A percentile compares a stretch with the other conserved stretches of the same genome.
Conservation (phyloP, 495 filamentous ascomycete genomes). For the Oleoguttula mirabilis region DNA sequence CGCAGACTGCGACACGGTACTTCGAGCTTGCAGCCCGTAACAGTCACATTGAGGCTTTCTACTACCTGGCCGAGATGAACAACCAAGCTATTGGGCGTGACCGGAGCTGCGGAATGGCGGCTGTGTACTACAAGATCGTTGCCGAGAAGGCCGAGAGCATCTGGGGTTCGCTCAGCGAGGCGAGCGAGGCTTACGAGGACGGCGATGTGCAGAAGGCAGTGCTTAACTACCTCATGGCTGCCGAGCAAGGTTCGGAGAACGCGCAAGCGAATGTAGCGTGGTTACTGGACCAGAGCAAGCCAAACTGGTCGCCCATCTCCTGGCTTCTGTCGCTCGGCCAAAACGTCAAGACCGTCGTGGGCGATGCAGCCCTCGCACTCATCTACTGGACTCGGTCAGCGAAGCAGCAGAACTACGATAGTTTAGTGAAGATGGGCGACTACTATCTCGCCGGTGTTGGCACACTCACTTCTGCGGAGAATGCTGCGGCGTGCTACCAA, state of each 20-base stretch:
- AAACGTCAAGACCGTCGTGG: constrained; percentile 11
- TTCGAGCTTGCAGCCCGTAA: constrained; percentile 88
- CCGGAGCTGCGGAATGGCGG: constrained; percentile 65
- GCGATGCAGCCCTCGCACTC: constrained; percentile 63
- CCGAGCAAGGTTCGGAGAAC: constrained; percentile 90
- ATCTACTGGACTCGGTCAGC: constrained; percentile 96
- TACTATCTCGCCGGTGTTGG: constrained; percentile 82
- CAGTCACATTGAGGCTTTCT: constrained; percentile 83
- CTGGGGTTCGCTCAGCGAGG: constrained; percentile 73
- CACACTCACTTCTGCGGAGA: constrained; percentile 48
- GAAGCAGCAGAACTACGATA: constrained; percentile 86
- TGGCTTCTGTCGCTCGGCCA: constrained; percentile 23
- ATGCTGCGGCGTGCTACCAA: constrained; percentile 85
- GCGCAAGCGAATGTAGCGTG: constrained; percentile 92
- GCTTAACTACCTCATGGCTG: constrained; percentile 77
- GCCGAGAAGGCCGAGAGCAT: constrained; percentile 78
- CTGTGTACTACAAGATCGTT: constrained; percentile 88
- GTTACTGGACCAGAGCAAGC: constrained; percentile 71
- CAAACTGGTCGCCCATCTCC: constrained; percentile 37
- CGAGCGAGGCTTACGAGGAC: constrained; percentile 69
- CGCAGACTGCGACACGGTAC: constrained; percentile 64
- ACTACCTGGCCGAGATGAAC: constrained; percentile 86
- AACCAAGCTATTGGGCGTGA: constrained; percentile 71
- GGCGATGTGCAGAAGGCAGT: constrained; percentile 82
- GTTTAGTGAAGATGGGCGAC: constrained; percentile 94